Evolutionary conservation across 83 land plant genomes (phyloP), one percentile per base, ranked within the genome.

Genomic region (Picea abies): DNA sequence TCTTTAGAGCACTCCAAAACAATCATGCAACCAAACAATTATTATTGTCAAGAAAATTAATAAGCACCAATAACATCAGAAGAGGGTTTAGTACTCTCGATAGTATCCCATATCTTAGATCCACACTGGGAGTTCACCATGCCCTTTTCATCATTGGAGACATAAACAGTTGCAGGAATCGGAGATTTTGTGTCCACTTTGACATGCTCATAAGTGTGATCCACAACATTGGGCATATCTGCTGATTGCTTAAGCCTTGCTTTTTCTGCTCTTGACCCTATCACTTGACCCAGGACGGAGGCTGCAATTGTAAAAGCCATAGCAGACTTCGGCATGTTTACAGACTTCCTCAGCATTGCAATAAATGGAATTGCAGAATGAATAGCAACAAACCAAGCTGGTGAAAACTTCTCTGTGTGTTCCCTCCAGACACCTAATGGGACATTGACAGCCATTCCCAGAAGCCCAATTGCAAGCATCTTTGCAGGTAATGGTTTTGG

Each of bases 341-440:
- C 96, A 4, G 93, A 90, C 69, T 97, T 97, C 84, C 99, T 89
- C 22, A 97, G 86, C 97, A 97, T 96, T 14, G 89, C 99, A 61
- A 96, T 92, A 84, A 97, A 96, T 4, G 99, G 99, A 58, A 97
- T 93, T 22, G 98, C 93, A 15, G 98, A 96, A 83, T 97, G 99
- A 4, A 97, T 94, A 2, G 98, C 97, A 26, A 81, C 84, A 84
- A 97, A 90, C 99, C 99, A 97, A 35, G 94, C 82, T 25, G 96
- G 96, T 6, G 99, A 97, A 79, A 97, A 97, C 63, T 97, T 97
- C 71, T 94, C 78, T 14, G 98, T 96, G 79, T 97, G 99, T 75
- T 94, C 97, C 60, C 99, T 91, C 99, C 99, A 98, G 39, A 96
- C 84, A 37, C 99, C 99, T 41, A 98, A 63, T 1, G 99, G 99